phyloP scores from a whole-genome alignment of 345 rosid species.

The Sonneratia caseolaris region DNA sequence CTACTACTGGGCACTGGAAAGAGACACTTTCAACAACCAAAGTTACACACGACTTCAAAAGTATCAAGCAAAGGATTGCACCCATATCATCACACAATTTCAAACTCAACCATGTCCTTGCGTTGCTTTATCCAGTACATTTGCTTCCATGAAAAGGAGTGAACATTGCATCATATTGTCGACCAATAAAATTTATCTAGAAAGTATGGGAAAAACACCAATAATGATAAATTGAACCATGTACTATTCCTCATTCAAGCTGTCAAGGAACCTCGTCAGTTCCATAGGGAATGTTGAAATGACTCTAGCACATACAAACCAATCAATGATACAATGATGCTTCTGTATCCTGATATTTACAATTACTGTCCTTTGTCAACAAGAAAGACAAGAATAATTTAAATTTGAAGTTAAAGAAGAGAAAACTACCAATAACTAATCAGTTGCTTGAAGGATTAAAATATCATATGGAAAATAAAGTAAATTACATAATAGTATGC shows the following conservation, averaged over 20 bases:
- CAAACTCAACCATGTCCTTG: background rate
- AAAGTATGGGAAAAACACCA: background rate
- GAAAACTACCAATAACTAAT: background rate
- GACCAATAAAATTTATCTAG: background rate
- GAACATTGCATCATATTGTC: background rate
- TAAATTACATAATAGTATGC: background rate
- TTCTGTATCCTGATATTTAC: background rate
- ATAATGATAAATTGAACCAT: background rate
- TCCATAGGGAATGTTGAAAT: background rate
- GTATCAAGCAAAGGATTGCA: background rate
- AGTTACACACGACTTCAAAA: background rate
- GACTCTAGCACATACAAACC: background rate
- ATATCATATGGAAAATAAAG: background rate
- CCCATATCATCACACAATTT: background rate
- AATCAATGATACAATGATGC: background rate
- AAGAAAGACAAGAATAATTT: background rate
- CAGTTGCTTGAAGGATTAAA: background rate
- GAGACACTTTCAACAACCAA: conserved; percentile 9
- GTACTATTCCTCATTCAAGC: background rate
- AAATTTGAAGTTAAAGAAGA: background rate
- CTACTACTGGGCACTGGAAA: conserved; percentile 52
- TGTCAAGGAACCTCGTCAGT: background rate
- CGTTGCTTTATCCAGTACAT: background rate
- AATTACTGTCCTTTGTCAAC: background rate
- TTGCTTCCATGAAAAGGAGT: background rate